phyloP scores from a whole-genome alignment of 2,329 filamentous ascomycete species.

The Aspergillus phoenicis region DNA sequence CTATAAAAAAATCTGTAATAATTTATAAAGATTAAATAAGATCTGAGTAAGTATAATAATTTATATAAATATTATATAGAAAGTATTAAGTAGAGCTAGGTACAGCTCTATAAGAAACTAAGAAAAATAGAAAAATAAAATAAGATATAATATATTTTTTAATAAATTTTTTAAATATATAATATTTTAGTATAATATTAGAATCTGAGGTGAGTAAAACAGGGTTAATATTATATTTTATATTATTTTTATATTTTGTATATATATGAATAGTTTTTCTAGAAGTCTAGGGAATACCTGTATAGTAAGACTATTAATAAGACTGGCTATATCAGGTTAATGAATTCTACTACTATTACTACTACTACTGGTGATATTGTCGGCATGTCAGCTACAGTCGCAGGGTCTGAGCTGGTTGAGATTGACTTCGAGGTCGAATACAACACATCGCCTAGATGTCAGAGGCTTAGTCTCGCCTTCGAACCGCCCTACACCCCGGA shows the following conservation, averaged over 20 bases:
- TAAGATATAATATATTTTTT: background rate
- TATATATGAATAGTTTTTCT: background rate
- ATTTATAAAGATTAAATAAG: background rate
- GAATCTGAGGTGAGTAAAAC: background rate
- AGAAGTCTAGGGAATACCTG: background rate
- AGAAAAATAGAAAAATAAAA: background rate
- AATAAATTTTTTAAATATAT: background rate
- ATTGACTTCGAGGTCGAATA: slow-evolving; percentile 10
- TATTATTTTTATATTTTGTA: background rate
- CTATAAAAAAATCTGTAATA: background rate
- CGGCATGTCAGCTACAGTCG: slow-evolving; percentile 7
- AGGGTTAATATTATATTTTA: background rate
- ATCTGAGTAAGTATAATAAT: background rate
- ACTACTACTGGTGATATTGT: background rate
- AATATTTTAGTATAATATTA: background rate
- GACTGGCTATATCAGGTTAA: background rate
- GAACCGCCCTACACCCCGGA: background rate
- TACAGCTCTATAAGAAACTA: background rate
- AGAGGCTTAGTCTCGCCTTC: background rate
- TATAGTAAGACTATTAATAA: background rate
- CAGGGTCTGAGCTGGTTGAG: background rate
- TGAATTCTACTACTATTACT: background rate
- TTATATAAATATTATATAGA: background rate
- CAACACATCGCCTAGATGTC: background rate
- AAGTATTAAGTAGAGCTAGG: background rate